Percentiles rank a stretch among this genome's conserved stretches.
Conservation (phyloP, 371 early-diverging fungal species). For the Mucor ambiguus region DNA sequence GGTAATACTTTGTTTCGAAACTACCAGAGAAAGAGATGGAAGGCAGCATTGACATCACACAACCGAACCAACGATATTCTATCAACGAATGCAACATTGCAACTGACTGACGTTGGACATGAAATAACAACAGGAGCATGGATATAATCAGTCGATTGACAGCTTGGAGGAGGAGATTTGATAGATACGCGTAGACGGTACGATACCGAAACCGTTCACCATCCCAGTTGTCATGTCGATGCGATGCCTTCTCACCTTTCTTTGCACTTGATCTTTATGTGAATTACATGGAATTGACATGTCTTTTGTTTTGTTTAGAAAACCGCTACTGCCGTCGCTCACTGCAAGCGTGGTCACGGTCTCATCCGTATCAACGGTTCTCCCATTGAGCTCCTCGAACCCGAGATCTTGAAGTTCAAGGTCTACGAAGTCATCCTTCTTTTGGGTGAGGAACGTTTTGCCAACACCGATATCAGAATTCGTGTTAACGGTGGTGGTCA, state of each 20-base stretch:
- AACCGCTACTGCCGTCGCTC: slow-evolving; percentile 99
- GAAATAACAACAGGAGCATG: background rate
- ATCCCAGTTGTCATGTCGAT: background rate
- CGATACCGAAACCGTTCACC: background rate
- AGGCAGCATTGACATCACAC: background rate
- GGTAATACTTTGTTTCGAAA: slow-evolving; percentile 24
- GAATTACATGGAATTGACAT: background rate
- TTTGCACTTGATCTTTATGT: background rate
- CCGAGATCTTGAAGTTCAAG: slow-evolving; percentile 97
- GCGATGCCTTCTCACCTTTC: too few relatives aligned
- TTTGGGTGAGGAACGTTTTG: slow-evolving; percentile 96
- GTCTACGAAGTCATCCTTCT: slow-evolving; percentile 98
- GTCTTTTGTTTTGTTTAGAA: slow-evolving; percentile 66
- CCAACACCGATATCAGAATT: slow-evolving; percentile 97
- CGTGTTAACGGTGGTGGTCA: slow-evolving; percentile 99
- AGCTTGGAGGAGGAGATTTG: background rate
- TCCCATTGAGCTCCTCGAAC: slow-evolving; percentile 96
- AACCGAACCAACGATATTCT: background rate
- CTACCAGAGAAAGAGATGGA: background rate
- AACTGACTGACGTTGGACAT: background rate
- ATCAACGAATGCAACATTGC: background rate
- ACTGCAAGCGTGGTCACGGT: slow-evolving; percentile 97
- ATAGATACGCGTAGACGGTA: background rate
- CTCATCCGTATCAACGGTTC: slow-evolving; percentile 95
- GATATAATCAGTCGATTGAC: background rate